Conservation (phyloP, 2,329 filamentous ascomycete genomes). For the Curvularia verruculosa region DNA sequence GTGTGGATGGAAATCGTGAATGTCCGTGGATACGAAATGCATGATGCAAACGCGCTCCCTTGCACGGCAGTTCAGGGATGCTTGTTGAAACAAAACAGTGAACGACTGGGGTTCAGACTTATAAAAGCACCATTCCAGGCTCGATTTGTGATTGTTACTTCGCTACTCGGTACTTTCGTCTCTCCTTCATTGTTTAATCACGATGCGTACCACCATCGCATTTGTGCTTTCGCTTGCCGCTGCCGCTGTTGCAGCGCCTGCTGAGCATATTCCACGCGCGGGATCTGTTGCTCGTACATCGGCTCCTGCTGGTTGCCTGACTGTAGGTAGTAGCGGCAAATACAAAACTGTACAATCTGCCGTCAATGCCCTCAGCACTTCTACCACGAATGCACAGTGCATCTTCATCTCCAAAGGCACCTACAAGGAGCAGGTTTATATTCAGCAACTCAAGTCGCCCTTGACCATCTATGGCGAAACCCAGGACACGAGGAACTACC, state of each 20-base stretch:
- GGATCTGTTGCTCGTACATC: conserved; percentile 46
- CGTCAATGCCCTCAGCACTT: conserved; percentile 63
- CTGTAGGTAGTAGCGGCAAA: conserved; percentile 53
- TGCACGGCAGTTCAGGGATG: neutral
- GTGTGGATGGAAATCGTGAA: neutral
- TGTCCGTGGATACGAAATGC: neutral
- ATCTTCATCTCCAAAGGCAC: conserved; percentile 69
- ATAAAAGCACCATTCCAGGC: neutral
- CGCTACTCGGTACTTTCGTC: neutral
- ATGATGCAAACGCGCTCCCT: neutral
- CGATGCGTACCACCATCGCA: conserved; percentile 25
- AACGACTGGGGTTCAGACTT: neutral
- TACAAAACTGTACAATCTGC: conserved; percentile 63
- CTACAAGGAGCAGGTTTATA: conserved; percentile 66
- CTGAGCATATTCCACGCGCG: conserved; percentile 28
- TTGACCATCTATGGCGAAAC: conserved; percentile 67
- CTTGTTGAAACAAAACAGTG: neutral
- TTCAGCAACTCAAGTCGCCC: conserved; percentile 55
- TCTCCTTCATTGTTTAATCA: conserved; percentile 3
- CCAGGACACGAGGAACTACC: conserved; percentile 56
- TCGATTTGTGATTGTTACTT: neutral
- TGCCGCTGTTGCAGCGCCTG: conserved; percentile 30
- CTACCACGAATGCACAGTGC: conserved; percentile 58
- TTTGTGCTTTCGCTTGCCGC: conserved; percentile 31
- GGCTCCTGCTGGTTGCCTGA: conserved; percentile 59